Base-by-base conservation (phyloP, 2,329 filamentous ascomycete genomes). In the Fusarium pilosicola region DNA sequence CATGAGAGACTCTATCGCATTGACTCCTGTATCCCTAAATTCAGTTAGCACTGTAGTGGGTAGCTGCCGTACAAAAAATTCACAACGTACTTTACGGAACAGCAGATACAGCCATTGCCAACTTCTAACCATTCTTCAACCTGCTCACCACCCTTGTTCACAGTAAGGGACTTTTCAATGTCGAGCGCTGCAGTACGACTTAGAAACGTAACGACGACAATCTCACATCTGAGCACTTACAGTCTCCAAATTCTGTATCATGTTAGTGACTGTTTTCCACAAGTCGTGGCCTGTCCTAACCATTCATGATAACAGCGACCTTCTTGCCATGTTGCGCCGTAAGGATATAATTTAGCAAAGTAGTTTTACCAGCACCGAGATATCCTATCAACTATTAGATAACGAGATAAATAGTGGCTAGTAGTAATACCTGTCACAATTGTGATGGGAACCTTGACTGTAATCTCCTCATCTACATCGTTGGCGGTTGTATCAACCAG, bases 301-400 rank as follows among this genome's bases (percentile, higher is more conserved):
- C 95, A 82, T 99, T 99, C 85, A 99, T 90, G 65, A 99, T 98
- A 20, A 99, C 96, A 17, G 96, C 96, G 81, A 99, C 96, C 79
- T 95, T 97, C 87, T 98, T 98, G 81, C 96, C 96, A 87, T 99
- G 96, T 70, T 96, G 92, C 65, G 95, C 95, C 34, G 93, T 97
- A 59, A 99, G 86, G 70, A 99, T 98, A 81, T 98, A 97, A 82
- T 99, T 98, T 66, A 99, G 86, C 36, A 98, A 84, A 0, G 96
- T 98, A 1, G 96, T 98, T 83, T 99, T 99, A 24, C 96, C 96
- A 14, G 96, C 94, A 24, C 96, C 96, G 8, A 99, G 88, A 79
- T 99, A 99, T 7, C 96, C 94, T 96, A 71, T 9, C 30, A n/a
- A 5, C 18, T 51, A 26, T 77, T 57, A 63, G 41, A 67, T 11